Evolutionary conservation across 2,329 filamentous ascomycete genomes (phyloP), one percentile per base, ranked within the genome.

Genomic region (Pseudogymnoascus sp.): DNA sequence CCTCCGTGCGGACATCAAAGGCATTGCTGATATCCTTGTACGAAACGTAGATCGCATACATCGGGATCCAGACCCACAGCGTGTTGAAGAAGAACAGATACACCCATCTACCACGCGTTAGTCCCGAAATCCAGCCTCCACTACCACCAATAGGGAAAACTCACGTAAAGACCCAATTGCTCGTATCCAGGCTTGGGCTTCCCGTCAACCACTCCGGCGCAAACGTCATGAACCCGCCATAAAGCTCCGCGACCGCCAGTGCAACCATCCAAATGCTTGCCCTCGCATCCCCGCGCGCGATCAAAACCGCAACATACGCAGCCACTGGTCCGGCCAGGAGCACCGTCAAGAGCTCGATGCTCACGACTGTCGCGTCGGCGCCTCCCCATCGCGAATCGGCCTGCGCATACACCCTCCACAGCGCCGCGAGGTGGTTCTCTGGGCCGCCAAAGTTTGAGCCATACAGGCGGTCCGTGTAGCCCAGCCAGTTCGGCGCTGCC

Each of bases 141-240:
- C 15, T 7, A 26, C 17, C 26, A 31, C 19, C 21, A 31, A 13
- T 2, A 17, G 59, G 19, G 21, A 44, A 17, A 26, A 65, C 65
- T 62, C 60, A 70, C 66, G 82, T 76, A 69, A 86, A 87, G 84
- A 89, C 86, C 68, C 83, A 87, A 74, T 88, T 88, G 75, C 80
- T 85, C 17, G 79, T 79, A 72, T 88, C 83, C 64, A 89, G 80
- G 70, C 86, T 87, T 67, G 80, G 71, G 71, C 81, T 88, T 61
- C 80, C 81, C 1, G 80, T 83, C 11, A 89, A 75, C 86, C 86
- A 89, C 74, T 89, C 86, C 11, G 86, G 86, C 73, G 82, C 85
- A 71, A 89, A 89, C 0, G 86, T 89, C 83, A 89, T 88, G 75
- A 86, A 89, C 17, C 86, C 84, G 67, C 86, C 86, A 68, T 88